Base-by-base conservation (phyloP, 2,329 filamentous ascomycete genomes). In the Epichloe brachyelytri region DNA sequence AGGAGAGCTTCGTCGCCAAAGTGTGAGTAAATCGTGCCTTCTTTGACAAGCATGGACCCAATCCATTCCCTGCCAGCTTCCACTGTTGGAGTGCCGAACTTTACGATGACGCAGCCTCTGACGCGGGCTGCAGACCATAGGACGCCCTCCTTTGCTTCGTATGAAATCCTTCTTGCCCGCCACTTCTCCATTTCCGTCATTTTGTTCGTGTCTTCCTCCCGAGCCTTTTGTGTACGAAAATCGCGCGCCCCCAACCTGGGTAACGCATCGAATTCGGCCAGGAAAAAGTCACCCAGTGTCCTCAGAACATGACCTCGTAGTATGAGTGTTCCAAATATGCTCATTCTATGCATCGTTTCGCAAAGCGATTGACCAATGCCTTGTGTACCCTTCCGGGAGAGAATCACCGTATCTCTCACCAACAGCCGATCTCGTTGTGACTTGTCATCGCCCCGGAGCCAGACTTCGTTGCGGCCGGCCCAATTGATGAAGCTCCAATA, bases 391-490 rank as follows among this genome's bases (percentile, higher is more conserved):
- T 77, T 73, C 20, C 74, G 74, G 55, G 87, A 80, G 5, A 98
- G 72, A 11, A 90, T 78, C 44, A 97, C 74, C 8, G 87, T 85
- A 66, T 98, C 93, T 54, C 91, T 77, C n/a, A 97, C 75, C 1
- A 97, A 71, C 15, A 97, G 74, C 54, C 83, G 78, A 50, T 65
- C 70, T 26, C 65, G 69, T 7, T 62, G 60, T 22, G 67, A 62
- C 19, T 61, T 56, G 1, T 59, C 59, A 54, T 62, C 55, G 3
- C 64, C 60, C 1, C 60, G 54, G 40, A 70, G 63, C 82, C 85
- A 91, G n/a, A 97, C 77, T 68, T 98, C 93, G 63, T 96, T 97
- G 56, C 86, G 78, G 10, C 88, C 89, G 53, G 75, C 79, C 81
- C 93, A 97, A 55, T 76, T 77, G 51, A 77, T 71, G 54, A 96